Conservation (phyloP, 352 stramenopile species). For the Phytophthora aleatoria region DNA sequence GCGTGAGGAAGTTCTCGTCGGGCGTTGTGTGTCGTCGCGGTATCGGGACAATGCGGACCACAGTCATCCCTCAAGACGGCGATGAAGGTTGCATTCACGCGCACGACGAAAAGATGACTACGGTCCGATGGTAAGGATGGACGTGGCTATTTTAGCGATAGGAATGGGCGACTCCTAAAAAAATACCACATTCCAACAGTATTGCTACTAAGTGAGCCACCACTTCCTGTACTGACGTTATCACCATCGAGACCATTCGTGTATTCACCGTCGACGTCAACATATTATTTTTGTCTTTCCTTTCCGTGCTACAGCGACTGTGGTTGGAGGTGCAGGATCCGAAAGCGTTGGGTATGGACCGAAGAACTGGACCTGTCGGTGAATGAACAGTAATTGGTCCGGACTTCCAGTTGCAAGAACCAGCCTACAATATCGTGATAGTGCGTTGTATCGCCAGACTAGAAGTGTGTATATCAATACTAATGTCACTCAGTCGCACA, state of each 20-base stretch:
- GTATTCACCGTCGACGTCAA: not conserved
- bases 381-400: conserved; percentile 31
- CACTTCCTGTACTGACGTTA: too few relatives aligned
- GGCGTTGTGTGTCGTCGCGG: conserved; percentile 11
- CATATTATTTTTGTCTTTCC: not conserved
- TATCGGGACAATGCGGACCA: conserved; percentile 6
- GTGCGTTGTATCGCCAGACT: conserved; percentile 27
- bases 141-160: not conserved
- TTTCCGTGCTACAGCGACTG: not conserved
- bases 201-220: too few relatives aligned
- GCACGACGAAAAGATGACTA: not conserved
- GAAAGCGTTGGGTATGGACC: conserved; percentile 28
- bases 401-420: conserved; percentile 21
- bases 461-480: conserved; percentile 19
- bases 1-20: conserved; percentile 13
- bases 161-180: not conserved
- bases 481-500: not conserved
- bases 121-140: not conserved
- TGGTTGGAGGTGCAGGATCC: not conserved
- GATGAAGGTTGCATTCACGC: not conserved
- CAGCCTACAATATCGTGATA: conserved; percentile 29
- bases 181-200: not conserved
- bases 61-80: conserved; percentile 7
- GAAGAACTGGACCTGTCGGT: conserved; percentile 27
- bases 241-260: too few relatives aligned